A percentile compares a stretch with the other conserved stretches of the same genome.
These are phyloP conservation scores for Cryptococcus jaspeensis DNA, from an alignment of 1,284 basidiomycete species.

Conservation along the genomic window DNA sequence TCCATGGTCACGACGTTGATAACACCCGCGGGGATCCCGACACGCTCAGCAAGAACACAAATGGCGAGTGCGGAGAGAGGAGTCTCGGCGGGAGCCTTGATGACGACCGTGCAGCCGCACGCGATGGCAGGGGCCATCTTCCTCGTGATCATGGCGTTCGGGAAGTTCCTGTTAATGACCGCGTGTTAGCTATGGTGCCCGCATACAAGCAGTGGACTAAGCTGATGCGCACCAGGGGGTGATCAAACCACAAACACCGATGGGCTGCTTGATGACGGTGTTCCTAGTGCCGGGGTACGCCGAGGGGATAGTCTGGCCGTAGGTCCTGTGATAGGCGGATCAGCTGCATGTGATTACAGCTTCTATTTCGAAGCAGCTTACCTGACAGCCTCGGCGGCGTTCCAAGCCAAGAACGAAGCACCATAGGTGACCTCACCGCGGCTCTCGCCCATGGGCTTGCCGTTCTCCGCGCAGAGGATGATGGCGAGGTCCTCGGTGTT, in stretches of 20 bases:
- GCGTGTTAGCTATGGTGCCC: not conserved
- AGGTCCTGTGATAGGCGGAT: constrained; percentile 25
- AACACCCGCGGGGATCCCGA: constrained; percentile 92
- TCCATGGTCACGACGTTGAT: constrained; percentile 78
- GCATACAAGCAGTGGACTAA: not conserved
- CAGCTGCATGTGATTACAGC: constrained; percentile 5
- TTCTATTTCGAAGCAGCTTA: constrained; percentile 26
- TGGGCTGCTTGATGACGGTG: constrained; percentile 89
- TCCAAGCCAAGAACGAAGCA: constrained; percentile 75
- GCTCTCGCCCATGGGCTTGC: constrained; percentile 77
- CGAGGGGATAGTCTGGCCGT: constrained; percentile 76
- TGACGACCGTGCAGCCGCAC: constrained; percentile 89
- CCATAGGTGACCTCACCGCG: constrained; percentile 77
- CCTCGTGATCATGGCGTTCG: constrained; percentile 71
- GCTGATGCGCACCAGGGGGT: constrained; percentile 35
- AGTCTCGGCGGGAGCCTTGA: constrained; percentile 93
- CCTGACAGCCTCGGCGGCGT: constrained; percentile 38
- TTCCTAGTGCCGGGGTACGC: constrained; percentile 70
- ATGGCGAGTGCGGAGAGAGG: constrained; percentile 86
- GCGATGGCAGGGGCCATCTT: constrained; percentile 65
- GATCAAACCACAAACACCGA: constrained; percentile 59
- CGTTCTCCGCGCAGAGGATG: constrained; percentile 86
- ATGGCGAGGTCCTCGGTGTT: constrained; percentile 76
- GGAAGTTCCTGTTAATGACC: constrained; percentile 66
- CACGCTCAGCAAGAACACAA: constrained; percentile 69